Evolutionary conservation across 257 asterid species (phyloP).

Genomic region (Solanum ossicruentum): DNA sequence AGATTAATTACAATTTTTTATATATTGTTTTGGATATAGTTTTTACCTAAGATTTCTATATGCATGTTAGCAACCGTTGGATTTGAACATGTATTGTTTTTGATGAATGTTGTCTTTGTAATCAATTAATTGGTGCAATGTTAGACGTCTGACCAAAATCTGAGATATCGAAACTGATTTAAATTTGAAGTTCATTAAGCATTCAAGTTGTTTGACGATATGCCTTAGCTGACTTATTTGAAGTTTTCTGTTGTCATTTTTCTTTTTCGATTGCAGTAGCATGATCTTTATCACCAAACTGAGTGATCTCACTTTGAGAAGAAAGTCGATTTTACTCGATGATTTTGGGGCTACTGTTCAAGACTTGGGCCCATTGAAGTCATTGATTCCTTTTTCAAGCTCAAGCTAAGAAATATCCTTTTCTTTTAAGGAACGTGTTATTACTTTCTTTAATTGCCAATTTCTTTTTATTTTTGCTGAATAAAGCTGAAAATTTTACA

Average conservation of each 20-base stretch:
- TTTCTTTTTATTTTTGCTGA: background rate
- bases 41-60: background rate
- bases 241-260: background rate
- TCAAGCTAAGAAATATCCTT: constrained; percentile 84
- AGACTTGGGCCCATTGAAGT: constrained; percentile 36
- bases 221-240: background rate
- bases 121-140: too few species aligned
- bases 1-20: background rate
- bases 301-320: background rate
- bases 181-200: too few species aligned
- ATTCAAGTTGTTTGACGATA: background rate
- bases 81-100: background rate
- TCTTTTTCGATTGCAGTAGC: background rate
- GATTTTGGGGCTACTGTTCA: background rate
- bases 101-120: too few species aligned
- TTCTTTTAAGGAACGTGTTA: constrained; percentile 13
- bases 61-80: background rate
- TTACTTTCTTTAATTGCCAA: background rate
- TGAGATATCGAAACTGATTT: too few species aligned
- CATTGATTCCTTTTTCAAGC: constrained; percentile 23
- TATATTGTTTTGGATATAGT: too few species aligned
- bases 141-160: too few species aligned
- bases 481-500: background rate
- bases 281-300: background rate
- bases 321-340: background rate